Evolutionary conservation across 805 yeast species (phyloP), one percentile per base, ranked within the genome.

Genomic region (Sugiyamaella valdiviana): DNA sequence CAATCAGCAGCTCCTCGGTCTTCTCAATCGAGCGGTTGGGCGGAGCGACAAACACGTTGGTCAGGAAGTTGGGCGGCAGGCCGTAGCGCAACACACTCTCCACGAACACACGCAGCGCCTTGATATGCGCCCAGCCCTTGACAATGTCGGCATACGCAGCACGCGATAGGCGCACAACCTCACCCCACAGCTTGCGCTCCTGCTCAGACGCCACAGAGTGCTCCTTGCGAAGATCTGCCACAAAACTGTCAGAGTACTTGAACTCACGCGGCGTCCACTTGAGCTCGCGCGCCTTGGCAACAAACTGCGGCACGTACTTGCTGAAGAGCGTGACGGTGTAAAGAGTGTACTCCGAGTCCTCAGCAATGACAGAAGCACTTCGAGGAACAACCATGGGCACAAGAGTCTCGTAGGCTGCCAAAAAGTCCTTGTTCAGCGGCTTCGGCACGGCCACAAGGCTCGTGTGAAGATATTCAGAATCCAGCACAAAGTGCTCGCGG

Each of bases 51-150:
- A 74, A 66, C 29, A 75, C 59, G 38, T 70, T 72, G 12, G 78
- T 71, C 62, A 79, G 77, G 66, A 91, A 93, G 59, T 83, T 84
- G 24, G 98, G 97, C 32, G 99, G 99, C 55, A 93, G 77, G 0
- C 99, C 99, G 66, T 93, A 93, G 68, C 99, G 82, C 65, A 93
- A 76, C 14, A 93, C 96, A 44, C 89, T 78, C 70, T 93, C 99
- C 36, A 91, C 96, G 67, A 85, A 93, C 16, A 86, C 76, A 57
- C 97, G 81, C 46, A 93, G 75, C 3, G 86, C 80, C 68, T 89
- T 89, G 57, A 93, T 78, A 67, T 93, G 99, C 62, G 86, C 75
- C 96, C 96, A 89, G 55, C 84, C 80, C 57, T 86, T 75, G 53
- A 85, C 73, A 45, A 90, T 80, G 61, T 93, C 98, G 20, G 85